Conservation (phyloP, 2,329 filamentous ascomycete species). For the Alternaria longipes region DNA sequence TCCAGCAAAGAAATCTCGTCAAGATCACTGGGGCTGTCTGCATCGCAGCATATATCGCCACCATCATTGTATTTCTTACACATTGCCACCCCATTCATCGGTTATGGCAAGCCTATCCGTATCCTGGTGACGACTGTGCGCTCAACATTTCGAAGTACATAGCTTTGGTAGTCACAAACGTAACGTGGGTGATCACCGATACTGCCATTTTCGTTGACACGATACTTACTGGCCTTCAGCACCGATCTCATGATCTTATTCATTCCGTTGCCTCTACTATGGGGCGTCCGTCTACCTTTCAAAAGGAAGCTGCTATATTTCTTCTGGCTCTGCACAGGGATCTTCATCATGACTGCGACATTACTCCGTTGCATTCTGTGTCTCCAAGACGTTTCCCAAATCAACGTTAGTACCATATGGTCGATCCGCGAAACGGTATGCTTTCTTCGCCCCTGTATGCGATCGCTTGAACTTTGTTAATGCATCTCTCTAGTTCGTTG, state of each 20-base stretch:
- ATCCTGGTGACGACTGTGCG: slow-evolving; percentile 19
- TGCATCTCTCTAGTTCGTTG: not conserved
- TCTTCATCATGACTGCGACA: slow-evolving; percentile 10
- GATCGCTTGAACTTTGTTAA: not conserved
- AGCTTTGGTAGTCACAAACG: slow-evolving; percentile 15
- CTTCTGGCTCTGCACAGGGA: slow-evolving; percentile 8
- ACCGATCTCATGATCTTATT: slow-evolving; percentile 13
- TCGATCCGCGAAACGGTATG: slow-evolving; percentile 13
- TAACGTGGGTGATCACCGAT: slow-evolving; percentile 3
- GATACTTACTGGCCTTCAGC: not conserved
- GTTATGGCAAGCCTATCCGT: slow-evolving; percentile 23
- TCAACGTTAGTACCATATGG: slow-evolving; percentile 12
- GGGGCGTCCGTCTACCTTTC: slow-evolving; percentile 4
- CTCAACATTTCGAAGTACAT: slow-evolving; percentile 22
- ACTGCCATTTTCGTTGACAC: not conserved
- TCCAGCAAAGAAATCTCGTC: slow-evolving; percentile 14
- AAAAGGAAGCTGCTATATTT: slow-evolving; percentile 2
- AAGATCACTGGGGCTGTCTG: slow-evolving; percentile 16
- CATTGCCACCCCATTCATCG: slow-evolving; percentile 18
- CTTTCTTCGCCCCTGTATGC: too few relatives aligned
- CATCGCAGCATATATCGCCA: slow-evolving; percentile 10
- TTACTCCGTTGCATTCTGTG: slow-evolving; percentile 7
- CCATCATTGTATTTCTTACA: slow-evolving; percentile 13
- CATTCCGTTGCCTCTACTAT: slow-evolving; percentile 7
- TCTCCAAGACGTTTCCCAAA: slow-evolving; percentile 12